These are phyloP conservation scores for Abelmoschus esculentus DNA, from an alignment of 345 rosid species.

Conservation along the genomic window DNA sequence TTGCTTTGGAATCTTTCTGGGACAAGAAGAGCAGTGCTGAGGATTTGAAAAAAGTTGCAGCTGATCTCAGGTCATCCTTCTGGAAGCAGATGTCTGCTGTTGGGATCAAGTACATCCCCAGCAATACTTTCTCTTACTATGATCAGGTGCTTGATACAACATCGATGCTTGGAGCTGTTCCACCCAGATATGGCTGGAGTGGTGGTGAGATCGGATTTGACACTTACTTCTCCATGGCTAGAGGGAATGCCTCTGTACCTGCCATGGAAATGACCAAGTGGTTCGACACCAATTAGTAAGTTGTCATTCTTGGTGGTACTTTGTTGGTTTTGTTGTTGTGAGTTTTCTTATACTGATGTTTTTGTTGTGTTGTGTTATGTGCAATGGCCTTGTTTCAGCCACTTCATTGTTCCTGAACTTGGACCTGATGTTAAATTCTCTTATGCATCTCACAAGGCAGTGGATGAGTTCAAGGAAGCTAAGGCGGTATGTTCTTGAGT, in stretches of 20 bases:
- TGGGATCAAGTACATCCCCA: constrained; percentile 88
- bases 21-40: constrained; percentile 89
- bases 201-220: constrained; percentile 86
- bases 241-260: constrained; percentile 94
- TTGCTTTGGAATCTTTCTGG: constrained; percentile 98
- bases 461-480: constrained; percentile 88
- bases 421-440: background rate
- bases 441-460: constrained; percentile 76
- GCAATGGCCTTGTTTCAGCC: constrained; percentile 34
- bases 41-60: constrained; percentile 77
- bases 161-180: constrained; percentile 96
- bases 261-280: constrained; percentile 99
- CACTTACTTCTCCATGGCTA: constrained; percentile 90
- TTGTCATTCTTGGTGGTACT: background rate
- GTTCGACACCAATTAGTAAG: constrained; percentile 90
- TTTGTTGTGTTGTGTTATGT: background rate
- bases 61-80: constrained; percentile 82
- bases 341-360: background rate
- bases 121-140: constrained; percentile 92
- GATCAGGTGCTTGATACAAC: constrained; percentile 92
- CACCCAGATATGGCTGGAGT: constrained; percentile 69
- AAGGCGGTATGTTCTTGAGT: constrained; percentile 53
- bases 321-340: background rate
- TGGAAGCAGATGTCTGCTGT: constrained; percentile 90
- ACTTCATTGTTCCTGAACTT: background rate